phyloP scores from a whole-genome alignment of 768 basidiomycete genomes.

The Aureoboletus auriporus region DNA sequence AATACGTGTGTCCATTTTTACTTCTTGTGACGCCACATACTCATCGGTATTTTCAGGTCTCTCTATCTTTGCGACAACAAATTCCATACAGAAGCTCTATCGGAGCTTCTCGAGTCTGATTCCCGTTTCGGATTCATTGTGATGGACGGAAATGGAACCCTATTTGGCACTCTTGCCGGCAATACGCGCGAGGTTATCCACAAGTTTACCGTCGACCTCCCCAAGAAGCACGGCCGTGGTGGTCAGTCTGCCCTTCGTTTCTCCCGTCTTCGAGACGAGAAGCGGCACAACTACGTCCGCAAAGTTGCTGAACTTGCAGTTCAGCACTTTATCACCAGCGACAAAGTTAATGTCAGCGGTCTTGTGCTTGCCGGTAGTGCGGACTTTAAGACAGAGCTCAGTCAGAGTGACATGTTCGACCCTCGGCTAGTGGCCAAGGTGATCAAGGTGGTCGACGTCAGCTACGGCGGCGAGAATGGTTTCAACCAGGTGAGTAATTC shows the following conservation, averaged over 20 bases:
- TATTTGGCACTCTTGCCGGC: slow-evolving; percentile 93
- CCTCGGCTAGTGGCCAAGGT: slow-evolving; percentile 82
- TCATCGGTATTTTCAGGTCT: slow-evolving; percentile 49
- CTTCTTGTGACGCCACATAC: neutral
- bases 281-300: slow-evolving; percentile 98
- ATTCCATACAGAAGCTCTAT: slow-evolving; percentile 97
- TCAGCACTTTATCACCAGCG: slow-evolving; percentile 95
- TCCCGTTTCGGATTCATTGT: slow-evolving; percentile 99
- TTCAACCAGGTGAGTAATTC: slow-evolving; percentile 83
- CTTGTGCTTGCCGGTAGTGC: slow-evolving; percentile 95
- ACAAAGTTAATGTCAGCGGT: slow-evolving; percentile 97
- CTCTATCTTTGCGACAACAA: slow-evolving; percentile 99
- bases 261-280: slow-evolving; percentile 98
- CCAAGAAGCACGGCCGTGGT: slow-evolving; percentile 99
- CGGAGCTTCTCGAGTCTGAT: slow-evolving; percentile 95
- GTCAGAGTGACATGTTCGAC: slow-evolving; percentile 96
- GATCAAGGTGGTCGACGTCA: slow-evolving; percentile 98
- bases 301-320: slow-evolving; percentile 98
- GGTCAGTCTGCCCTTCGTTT: slow-evolving; percentile 99
- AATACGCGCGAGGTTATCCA: slow-evolving; percentile 97
- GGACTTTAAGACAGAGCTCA: slow-evolving; percentile 98
- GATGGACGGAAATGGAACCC: slow-evolving; percentile 98
- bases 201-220: slow-evolving; percentile 98
- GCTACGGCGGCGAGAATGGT: slow-evolving; percentile 97
- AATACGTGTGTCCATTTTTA: slow-evolving; percentile 69